Conservation (phyloP, 202 grass and related monocot genomes). For the Setaria viridis region DNA sequence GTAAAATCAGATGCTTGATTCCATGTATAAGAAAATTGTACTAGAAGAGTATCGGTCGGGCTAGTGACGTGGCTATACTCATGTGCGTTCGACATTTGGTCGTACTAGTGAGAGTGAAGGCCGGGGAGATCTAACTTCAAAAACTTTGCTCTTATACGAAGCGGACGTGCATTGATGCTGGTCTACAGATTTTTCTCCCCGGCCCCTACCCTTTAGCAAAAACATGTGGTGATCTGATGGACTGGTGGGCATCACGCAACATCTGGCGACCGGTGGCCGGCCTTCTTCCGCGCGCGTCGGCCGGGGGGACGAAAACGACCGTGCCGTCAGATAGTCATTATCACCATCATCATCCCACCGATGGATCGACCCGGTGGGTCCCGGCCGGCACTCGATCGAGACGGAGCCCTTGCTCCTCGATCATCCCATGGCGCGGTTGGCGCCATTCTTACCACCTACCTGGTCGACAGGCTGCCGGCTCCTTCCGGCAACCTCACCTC, state of each 20-base stretch:
- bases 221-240: background rate
- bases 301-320: constrained; percentile 37
- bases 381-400: background rate
- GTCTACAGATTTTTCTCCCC: background rate
- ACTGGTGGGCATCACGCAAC: constrained; percentile 34
- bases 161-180: background rate
- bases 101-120: too few relatives aligned
- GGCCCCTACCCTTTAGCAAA: background rate
- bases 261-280: background rate
- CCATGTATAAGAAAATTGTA: too few relatives aligned
- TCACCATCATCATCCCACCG: constrained; percentile 19
- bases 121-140: too few relatives aligned
- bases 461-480: constrained; percentile 51
- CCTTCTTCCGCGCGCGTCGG: constrained; percentile 18
- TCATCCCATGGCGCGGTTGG: constrained; percentile 17
- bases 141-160: too few relatives aligned
- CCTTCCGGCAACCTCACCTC: constrained; percentile 12
- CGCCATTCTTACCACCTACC: constrained; percentile 26
- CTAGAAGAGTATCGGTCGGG: too few relatives aligned
- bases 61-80: too few relatives aligned
- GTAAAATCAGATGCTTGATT: too few relatives aligned
- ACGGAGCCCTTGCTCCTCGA: background rate
- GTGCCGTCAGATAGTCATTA: constrained; percentile 51
- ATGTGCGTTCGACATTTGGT: too few relatives aligned
- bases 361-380: constrained; percentile 13